phyloP scores from a whole-genome alignment of 768 basidiomycete species.

The Amanita muscaria region DNA sequence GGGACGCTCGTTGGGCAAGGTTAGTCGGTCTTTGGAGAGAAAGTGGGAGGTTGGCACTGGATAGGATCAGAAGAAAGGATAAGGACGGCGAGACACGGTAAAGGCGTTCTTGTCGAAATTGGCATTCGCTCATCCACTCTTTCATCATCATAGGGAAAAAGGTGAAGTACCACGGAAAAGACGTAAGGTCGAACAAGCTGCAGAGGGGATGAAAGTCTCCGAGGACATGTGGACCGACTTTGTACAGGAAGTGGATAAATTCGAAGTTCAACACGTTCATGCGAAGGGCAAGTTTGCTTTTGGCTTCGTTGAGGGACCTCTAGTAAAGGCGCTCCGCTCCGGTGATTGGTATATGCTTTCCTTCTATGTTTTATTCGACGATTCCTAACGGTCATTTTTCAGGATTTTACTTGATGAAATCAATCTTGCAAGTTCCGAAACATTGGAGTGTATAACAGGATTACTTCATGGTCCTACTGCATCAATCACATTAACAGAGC shows the following conservation, averaged over 20 bases:
- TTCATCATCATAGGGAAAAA: constrained; percentile 11
- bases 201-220: constrained; percentile 29
- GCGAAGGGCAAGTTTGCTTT: constrained; percentile 89
- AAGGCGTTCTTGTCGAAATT: not conserved
- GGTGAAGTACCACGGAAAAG: constrained; percentile 55
- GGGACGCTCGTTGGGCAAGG: constrained; percentile 79
- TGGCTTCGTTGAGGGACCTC: constrained; percentile 89
- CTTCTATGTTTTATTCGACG: not conserved
- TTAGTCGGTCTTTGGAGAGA: constrained; percentile 80
- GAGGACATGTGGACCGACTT: constrained; percentile 60
- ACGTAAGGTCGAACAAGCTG: constrained; percentile 45
- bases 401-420: constrained; percentile 96
- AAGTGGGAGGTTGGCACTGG: constrained; percentile 57
- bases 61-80: constrained; percentile 39
- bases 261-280: constrained; percentile 83
- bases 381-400: constrained; percentile 1
- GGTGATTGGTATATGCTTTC: constrained; percentile 81
- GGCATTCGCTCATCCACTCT: not conserved
- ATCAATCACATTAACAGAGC: constrained; percentile 89
- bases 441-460: constrained; percentile 86
- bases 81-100: constrained; percentile 20
- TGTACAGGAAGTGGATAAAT: constrained; percentile 59
- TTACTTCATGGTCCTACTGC: constrained; percentile 78
- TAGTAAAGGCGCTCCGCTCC: constrained; percentile 80
- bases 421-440: constrained; percentile 90